phyloP scores from a whole-genome alignment of 2,329 filamentous ascomycete genomes.

The Beauveria bassiana region DNA sequence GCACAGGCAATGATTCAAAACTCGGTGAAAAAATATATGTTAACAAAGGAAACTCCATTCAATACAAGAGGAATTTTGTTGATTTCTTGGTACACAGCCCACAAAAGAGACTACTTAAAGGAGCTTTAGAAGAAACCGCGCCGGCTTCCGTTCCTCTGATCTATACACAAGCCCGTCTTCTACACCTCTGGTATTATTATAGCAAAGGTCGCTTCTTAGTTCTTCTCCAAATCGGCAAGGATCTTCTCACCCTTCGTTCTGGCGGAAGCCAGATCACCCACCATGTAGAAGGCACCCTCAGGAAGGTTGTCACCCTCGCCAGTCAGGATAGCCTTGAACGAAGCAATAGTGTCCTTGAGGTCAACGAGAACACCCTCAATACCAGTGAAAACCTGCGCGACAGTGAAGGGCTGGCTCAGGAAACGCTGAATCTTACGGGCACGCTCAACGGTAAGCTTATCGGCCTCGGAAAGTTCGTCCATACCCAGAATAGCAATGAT shows the following conservation, averaged over 20 bases:
- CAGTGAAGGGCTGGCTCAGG: constrained; percentile 98
- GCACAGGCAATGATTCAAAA: not conserved
- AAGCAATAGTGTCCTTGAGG: constrained; percentile 95
- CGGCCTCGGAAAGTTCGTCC: constrained; percentile 98
- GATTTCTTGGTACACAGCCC: constrained; percentile 55
- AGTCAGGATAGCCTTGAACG: constrained; percentile 93
- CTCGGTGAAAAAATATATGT: constrained; percentile 2
- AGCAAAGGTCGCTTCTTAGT: constrained; percentile 34
- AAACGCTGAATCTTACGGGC: constrained; percentile 99
- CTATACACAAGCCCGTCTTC: constrained; percentile 47
- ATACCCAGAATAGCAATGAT: constrained; percentile 99
- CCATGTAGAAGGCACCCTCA: constrained; percentile 95
- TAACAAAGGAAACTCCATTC: constrained; percentile 21
- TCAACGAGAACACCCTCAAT: constrained; percentile 97
- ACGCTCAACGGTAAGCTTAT: constrained; percentile 99
- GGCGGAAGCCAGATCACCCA: constrained; percentile 89
- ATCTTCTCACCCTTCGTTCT: constrained; percentile 99
- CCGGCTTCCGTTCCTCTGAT: constrained; percentile 44
- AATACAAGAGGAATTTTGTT: constrained; percentile 40
- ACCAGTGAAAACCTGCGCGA: constrained; percentile 72
- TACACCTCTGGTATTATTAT: constrained; percentile 28
- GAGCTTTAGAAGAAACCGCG: constrained; percentile 43
- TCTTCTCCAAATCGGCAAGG: constrained; percentile 80
- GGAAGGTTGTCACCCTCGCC: constrained; percentile 95
- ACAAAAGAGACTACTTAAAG: constrained; percentile 48